A percentile compares a stretch with the other conserved stretches of the same genome.
phyloP scores from a whole-genome alignment of 139 green algal species.

The Micractinium sp. region DNA sequence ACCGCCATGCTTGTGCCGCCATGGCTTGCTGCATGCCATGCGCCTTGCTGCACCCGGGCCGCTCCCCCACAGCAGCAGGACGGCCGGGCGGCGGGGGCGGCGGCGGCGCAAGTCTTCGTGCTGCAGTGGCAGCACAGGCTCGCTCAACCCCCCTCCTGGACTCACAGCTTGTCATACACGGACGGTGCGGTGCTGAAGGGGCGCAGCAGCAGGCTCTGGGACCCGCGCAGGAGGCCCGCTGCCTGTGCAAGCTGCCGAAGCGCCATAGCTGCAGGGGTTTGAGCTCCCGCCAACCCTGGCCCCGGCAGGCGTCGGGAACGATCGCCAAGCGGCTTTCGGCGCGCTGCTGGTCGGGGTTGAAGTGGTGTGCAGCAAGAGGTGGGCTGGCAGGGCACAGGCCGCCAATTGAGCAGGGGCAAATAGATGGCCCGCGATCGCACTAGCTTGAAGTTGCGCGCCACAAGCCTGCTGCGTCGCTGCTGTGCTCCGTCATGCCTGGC shows the following conservation, averaged over 20 bases:
- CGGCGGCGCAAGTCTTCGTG: background rate
- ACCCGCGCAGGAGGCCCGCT: background rate
- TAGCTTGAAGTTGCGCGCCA: too few relatives aligned
- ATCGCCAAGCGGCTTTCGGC: too few relatives aligned
- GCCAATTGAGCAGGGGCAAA: too few relatives aligned
- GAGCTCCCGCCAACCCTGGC: too few relatives aligned
- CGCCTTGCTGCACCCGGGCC: background rate
- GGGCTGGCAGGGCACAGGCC: background rate
- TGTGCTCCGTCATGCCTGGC: too few relatives aligned
- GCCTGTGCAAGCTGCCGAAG: conserved; percentile 17
- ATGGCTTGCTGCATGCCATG: background rate
- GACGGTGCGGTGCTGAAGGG: conserved; percentile 6
- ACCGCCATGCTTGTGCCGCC: background rate
- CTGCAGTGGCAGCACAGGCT: background rate
- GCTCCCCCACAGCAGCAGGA: too few relatives aligned
- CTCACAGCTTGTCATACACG: conserved; percentile 32
- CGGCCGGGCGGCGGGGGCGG: background rate
- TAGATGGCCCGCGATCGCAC: too few relatives aligned
- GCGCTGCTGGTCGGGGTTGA: background rate
- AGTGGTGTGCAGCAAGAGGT: background rate
- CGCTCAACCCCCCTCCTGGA: background rate
- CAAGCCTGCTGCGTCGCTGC: too few relatives aligned
- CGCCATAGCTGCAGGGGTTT: background rate
- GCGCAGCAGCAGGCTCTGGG: background rate
- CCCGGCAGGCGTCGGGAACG: too few relatives aligned